Evolutionary conservation across 2,329 filamentous ascomycete genomes (phyloP).

Genomic region (Orbilia brochopaga): DNA sequence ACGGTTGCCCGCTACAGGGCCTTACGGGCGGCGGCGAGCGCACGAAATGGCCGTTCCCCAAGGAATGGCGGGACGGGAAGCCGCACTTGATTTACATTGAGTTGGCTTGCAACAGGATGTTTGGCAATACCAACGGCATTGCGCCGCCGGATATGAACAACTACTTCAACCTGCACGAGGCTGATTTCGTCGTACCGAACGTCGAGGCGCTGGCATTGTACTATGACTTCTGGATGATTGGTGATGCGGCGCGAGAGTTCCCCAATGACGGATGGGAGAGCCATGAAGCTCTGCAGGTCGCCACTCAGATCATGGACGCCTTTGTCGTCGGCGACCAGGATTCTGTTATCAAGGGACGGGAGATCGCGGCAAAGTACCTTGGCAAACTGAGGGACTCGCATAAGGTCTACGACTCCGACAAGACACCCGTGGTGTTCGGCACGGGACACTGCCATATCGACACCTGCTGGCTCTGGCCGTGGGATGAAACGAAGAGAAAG

Average conservation of each 20-base stretch:
- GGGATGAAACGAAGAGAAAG: slow-evolving; percentile 91
- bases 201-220: slow-evolving; percentile 79
- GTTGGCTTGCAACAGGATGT: slow-evolving; percentile 99
- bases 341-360: slow-evolving; percentile 77
- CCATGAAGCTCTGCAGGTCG: slow-evolving; percentile 81
- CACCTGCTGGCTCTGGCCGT: slow-evolving; percentile 98
- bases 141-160: slow-evolving; percentile 86
- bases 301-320: slow-evolving; percentile 85
- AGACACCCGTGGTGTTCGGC: slow-evolving; percentile 78
- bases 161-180: slow-evolving; percentile 75
- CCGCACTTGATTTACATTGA: slow-evolving; percentile 92
- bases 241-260: slow-evolving; percentile 89
- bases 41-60: slow-evolving; percentile 86
- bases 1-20: slow-evolving; percentile 89
- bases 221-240: slow-evolving; percentile 96
- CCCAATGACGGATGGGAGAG: slow-evolving; percentile 75
- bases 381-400: slow-evolving; percentile 80
- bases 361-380: slow-evolving; percentile 82
- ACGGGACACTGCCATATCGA: slow-evolving; percentile 98
- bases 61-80: slow-evolving; percentile 76
- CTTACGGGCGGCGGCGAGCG: slow-evolving; percentile 88
- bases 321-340: slow-evolving; percentile 82
- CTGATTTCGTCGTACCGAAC: slow-evolving; percentile 88
- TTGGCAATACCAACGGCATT: slow-evolving; percentile 89
- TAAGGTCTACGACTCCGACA: slow-evolving; percentile 79